phyloP scores from a whole-genome alignment of 1,139 yeast species.

The Zygosaccharomyces sapae region DNA sequence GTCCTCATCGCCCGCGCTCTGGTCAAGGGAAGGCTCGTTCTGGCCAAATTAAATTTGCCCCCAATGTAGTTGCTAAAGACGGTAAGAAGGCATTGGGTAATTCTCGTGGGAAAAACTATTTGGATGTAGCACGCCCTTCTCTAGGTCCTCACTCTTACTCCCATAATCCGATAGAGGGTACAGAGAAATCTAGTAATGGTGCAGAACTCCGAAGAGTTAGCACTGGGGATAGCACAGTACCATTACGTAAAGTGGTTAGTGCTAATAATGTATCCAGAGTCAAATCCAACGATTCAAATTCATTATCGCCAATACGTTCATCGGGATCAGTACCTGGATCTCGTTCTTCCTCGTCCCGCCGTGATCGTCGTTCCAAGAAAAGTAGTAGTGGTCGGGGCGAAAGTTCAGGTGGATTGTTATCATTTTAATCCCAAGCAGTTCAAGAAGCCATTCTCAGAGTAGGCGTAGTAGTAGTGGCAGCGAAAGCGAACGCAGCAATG shows the following conservation, averaged over 20 bases:
- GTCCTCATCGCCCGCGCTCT: too few species aligned
- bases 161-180: neutral
- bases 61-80: conserved; percentile 18
- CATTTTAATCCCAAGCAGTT: conserved; percentile 15
- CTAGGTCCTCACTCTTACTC: conserved; percentile 2
- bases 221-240: conserved; percentile 6
- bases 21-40: conserved; percentile 11
- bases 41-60: conserved; percentile 24
- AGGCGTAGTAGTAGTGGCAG: conserved; percentile 21
- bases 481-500: conserved; percentile 14
- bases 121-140: neutral
- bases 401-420: conserved; percentile 19
- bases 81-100: conserved; percentile 19
- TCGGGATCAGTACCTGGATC: conserved; percentile 1
- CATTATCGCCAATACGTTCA: conserved; percentile 1
- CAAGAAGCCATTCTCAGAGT: conserved; percentile 17
- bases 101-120: conserved; percentile 2
- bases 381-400: conserved; percentile 14
- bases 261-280: conserved; percentile 14
- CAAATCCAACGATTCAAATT: conserved; percentile 19
- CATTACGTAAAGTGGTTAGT: conserved; percentile 12
- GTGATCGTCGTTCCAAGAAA: conserved; percentile 9
- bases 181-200: neutral
- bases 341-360: conserved; percentile 6
- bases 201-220: conserved; percentile 1